Conservation (phyloP, 352 stramenopile species). For the Globisporangium sylvaticum region DNA sequence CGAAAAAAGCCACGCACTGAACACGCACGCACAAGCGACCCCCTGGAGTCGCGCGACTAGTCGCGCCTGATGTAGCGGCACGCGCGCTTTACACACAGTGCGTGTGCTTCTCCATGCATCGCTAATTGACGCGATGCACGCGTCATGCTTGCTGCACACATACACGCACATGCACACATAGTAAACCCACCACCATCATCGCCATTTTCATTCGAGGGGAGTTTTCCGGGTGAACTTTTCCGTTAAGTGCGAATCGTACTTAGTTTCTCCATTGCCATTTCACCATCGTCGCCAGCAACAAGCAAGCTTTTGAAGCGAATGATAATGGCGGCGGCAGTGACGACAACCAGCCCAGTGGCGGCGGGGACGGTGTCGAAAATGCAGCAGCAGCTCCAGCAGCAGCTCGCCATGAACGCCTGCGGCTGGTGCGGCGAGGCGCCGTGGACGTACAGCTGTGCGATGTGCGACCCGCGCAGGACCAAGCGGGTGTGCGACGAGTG, state of each 20-base stretch:
- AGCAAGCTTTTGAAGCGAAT: background rate
- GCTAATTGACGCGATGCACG: background rate
- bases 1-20: background rate
- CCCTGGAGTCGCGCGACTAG: background rate
- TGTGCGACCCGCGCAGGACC: conserved; percentile 27
- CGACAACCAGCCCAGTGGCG: background rate
- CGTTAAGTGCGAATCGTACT: background rate
- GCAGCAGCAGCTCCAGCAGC: conserved; percentile 5
- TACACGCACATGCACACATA: background rate
- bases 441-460: conserved; percentile 29
- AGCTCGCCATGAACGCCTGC: conserved; percentile 15
- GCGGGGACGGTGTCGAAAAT: background rate
- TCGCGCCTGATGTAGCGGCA: background rate
- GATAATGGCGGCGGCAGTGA: background rate
- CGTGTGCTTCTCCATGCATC: background rate
- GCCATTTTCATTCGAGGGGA: background rate
- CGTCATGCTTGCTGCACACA: background rate
- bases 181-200: background rate
- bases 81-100: background rate
- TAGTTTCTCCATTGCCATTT: background rate
- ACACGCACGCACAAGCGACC: background rate
- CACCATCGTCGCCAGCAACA: background rate
- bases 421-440: conserved; percentile 33
- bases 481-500: conserved; percentile 30
- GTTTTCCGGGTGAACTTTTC: background rate